Evolutionary conservation across 2,329 filamentous ascomycete species (phyloP).

Genomic region (Phyllosticta citriasiana): DNA sequence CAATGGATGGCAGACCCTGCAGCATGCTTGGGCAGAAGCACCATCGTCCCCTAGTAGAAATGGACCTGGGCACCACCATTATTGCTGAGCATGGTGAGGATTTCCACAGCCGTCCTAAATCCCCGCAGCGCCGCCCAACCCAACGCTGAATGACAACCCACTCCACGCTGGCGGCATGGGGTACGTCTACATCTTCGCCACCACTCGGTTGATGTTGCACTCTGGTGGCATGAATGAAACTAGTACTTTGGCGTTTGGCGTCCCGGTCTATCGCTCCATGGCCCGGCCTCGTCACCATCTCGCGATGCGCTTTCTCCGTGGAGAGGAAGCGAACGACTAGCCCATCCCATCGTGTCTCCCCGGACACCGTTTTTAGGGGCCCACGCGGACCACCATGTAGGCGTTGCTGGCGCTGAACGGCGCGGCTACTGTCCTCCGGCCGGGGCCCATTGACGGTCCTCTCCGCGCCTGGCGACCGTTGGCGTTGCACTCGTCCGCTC

Average conservation of each 20-base stretch:
- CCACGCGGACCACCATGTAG: background rate
- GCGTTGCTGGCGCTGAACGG: background rate
- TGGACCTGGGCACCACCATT: background rate
- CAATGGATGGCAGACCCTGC: background rate
- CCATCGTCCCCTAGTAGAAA: background rate
- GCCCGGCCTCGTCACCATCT: background rate
- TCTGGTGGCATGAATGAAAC: background rate
- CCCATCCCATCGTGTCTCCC: background rate
- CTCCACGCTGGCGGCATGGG: background rate
- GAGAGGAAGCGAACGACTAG: background rate
- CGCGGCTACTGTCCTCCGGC: background rate
- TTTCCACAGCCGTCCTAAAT: background rate
- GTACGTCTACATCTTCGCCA: background rate
- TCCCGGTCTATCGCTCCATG: background rate
- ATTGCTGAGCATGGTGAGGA: background rate
- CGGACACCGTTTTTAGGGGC: background rate
- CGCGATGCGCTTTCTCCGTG: background rate
- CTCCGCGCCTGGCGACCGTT: background rate
- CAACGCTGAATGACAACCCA: background rate
- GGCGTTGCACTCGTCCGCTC: background rate
- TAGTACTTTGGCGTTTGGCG: background rate
- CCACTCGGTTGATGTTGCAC: background rate
- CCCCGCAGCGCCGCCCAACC: background rate
- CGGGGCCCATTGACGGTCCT: background rate
- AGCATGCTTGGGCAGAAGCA: background rate